Percentiles rank a stretch among this genome's conserved stretches.
These are phyloP conservation scores for Boletus rex-veris DNA, from an alignment of 768 basidiomycete species.

Conservation along the genomic window DNA sequence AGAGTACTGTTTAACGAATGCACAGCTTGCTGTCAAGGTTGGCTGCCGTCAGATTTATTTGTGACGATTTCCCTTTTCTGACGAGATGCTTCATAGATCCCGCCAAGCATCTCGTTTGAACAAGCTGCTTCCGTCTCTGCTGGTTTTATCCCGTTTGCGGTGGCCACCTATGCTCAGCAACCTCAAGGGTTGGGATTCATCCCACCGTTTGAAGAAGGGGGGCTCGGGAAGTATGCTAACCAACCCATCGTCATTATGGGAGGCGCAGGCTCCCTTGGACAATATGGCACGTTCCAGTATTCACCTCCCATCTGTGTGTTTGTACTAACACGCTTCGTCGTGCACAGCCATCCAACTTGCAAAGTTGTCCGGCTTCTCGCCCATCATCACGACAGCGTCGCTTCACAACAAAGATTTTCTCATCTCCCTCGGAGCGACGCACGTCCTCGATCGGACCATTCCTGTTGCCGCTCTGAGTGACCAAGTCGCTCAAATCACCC, in stretches of 20 bases:
- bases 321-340: background rate
- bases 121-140: conserved; percentile 36
- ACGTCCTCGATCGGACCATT: conserved; percentile 33
- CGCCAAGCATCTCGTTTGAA: conserved; percentile 33
- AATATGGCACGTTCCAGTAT: conserved; percentile 26
- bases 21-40: conserved; percentile 17
- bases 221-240: conserved; percentile 29
- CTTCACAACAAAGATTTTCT: conserved; percentile 29
- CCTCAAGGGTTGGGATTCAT: conserved; percentile 26
- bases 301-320: no score
- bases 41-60: background rate
- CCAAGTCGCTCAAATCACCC: conserved; percentile 4
- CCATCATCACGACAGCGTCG: conserved; percentile 39
- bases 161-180: conserved; percentile 29
- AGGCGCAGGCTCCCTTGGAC: conserved; percentile 37
- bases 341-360: conserved; percentile 33
- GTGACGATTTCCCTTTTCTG: background rate
- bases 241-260: conserved; percentile 36
- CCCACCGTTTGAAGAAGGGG: conserved; percentile 29
- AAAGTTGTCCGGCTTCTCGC: conserved; percentile 31
- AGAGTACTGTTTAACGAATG: conserved; percentile 19
- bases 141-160: conserved; percentile 32
- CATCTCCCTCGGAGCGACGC: conserved; percentile 35
- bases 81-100: conserved; percentile 23
- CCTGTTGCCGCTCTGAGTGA: conserved; percentile 4